Evolutionary conservation across 2,329 filamentous ascomycete species (phyloP), one percentile per base, ranked within the genome.

Genomic region (Cladophialophora yegresii): DNA sequence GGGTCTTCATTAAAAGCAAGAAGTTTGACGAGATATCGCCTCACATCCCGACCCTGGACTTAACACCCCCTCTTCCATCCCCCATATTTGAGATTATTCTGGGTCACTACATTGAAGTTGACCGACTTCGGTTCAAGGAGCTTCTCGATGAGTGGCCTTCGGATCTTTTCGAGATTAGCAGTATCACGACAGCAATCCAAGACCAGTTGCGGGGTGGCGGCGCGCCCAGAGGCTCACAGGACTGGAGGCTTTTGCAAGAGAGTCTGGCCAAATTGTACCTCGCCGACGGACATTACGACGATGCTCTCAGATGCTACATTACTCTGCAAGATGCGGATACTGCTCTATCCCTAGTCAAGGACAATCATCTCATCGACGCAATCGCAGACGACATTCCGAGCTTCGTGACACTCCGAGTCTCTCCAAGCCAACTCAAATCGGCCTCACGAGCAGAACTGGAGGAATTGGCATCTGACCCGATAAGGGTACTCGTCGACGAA

Each of bases 191-290:
- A 13, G 87, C 89, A 0, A 86, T 98, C 59, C 89, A 96, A 73
- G 89, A 91, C 62, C 92, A 93, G 72, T 83, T 98, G 7, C 87
- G 88, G 51, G 89, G 87, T 63, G 86, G 88, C 10, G 88, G 92
- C 72, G 64, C 55, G 12, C 84, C 84, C 2, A 87, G 92, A 74
- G 90, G 92, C 69, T 90, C 88, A 55, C 80, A 93, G 61, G 93
- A 98, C 73, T 98, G 93, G 93, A 86, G 87, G 26, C 90, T 96
- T 64, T 84, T 99, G n/a, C 87, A 92, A 79, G 91, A 93, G 73
- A 87, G 90, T 64, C 81, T 99, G 40, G 93, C 92, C 0, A 92
- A 88, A 73, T 81, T 99, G 16, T 91, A 93, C 73, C 86, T 97
- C 62, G 90, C 90, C 8, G 89, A 88, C 69, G 91, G 91, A 0